Conservation (phyloP, 352 stramenopile species). For the Pythium volutum region DNA sequence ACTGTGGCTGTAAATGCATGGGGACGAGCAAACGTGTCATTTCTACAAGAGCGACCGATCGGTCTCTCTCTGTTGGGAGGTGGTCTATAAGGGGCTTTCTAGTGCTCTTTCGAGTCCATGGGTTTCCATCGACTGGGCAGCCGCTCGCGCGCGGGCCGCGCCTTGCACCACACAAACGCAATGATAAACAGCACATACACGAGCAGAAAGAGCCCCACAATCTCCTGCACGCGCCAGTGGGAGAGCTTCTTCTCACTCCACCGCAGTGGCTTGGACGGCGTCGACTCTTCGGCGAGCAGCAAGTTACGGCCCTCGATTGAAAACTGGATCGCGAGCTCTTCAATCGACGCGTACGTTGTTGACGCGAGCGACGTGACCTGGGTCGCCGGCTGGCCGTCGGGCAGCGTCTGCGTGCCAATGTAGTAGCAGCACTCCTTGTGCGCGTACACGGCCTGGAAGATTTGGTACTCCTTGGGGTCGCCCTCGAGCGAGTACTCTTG, state of each 20-base stretch:
- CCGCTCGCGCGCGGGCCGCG: conserved; percentile 58
- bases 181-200: conserved; percentile 69
- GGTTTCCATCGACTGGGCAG: conserved; percentile 80
- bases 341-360: conserved; percentile 76
- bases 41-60: background rate
- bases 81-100: conserved; percentile 7
- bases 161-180: conserved; percentile 75
- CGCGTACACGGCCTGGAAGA: conserved; percentile 78
- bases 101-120: conserved; percentile 72
- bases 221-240: conserved; percentile 42
- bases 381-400: conserved; percentile 62
- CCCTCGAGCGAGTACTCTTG: conserved; percentile 74
- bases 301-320: conserved; percentile 65
- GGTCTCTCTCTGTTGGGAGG: background rate
- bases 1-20: too few relatives aligned
- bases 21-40: background rate
- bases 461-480: conserved; percentile 70
- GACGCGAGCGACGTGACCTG: conserved; percentile 61
- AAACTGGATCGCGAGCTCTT: conserved; percentile 78
- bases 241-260: conserved; percentile 15
- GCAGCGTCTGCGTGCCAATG: conserved; percentile 66
- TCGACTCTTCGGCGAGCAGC: conserved; percentile 44
- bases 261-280: conserved; percentile 12
- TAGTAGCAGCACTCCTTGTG: conserved; percentile 87
- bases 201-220: conserved; percentile 65